Base-by-base conservation (phyloP, 2,329 filamentous ascomycete genomes). In the Nakataea oryzae region DNA sequence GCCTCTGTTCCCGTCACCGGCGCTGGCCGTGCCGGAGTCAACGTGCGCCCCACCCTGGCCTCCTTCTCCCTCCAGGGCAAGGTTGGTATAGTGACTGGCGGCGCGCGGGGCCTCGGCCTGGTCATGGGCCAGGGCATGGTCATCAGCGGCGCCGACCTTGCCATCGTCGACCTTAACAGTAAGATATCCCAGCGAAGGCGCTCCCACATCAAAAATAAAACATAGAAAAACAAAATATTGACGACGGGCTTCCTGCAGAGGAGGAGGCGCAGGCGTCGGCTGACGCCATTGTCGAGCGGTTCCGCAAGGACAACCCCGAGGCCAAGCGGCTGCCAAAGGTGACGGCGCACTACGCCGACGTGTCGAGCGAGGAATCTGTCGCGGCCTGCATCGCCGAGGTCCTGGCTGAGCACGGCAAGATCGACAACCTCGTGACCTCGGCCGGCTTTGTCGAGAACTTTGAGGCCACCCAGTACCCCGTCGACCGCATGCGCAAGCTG, bases 381-480 rank as follows among this genome's bases (percentile, higher is more conserved):
- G 86, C 89, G 63, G 75, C 79, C 34, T 89, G 89, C 68, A 81
- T 97, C 67, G 78, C 80, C 50, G 88, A 91, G 64, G 83, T 93
- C 67, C 72, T 93, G 60, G 69, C 78, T 59, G 76, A 83, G 63
- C 93, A 96, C 73, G 87, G 88, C 75, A 88, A 89, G 74, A 91
- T 97, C 68, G 92, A 96, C 76, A 88, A 91, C 75, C 83, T 97
- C 29, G 93, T 97, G 69, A 97, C 93, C 29, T 96, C 91, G n/a
- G 93, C 93, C 59, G 93, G 93, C 57, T 96, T 97, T 78, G 95
- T 91, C 17, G 93, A 97, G 79, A 97, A 97, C 79, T 96, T 92
- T 71, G 89, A 96, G 70, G 93, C 93, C 58, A 89, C 93, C 70
- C 86, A 87, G 67, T 97, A 97, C 77, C 93, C 93, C 0, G 86